These are phyloP conservation scores for Kentomonas sorsogonicus DNA, from an alignment of 208 protist genomes.

Conservation along the genomic window DNA sequence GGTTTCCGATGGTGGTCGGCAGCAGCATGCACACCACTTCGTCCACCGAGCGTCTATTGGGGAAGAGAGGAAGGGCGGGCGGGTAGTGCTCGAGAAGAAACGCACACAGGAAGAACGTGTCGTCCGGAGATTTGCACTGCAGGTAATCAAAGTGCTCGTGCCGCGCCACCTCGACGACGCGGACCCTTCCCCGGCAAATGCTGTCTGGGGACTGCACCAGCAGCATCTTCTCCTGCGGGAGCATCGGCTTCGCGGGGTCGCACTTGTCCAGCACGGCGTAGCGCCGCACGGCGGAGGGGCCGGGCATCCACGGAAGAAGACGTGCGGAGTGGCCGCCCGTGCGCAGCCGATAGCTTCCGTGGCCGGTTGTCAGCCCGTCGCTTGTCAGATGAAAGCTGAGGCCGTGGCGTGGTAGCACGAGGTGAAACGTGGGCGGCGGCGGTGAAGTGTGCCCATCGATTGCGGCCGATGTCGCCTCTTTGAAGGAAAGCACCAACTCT, in stretches of 20 bases:
- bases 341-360: neutral
- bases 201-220: neutral
- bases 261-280: neutral
- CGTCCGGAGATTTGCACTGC: neutral
- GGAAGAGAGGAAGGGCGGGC: neutral
- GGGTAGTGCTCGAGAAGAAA: neutral
- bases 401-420: too few species aligned
- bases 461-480: too few species aligned
- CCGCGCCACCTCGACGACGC: neutral
- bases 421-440: too few species aligned
- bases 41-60: neutral
- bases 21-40: neutral
- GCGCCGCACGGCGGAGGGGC: neutral
- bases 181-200: too few species aligned
- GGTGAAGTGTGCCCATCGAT: too few species aligned
- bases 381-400: too few species aligned
- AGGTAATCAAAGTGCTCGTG: slow-evolving; percentile 3
- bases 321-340: neutral
- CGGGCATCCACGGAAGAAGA: neutral
- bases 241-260: too few species aligned
- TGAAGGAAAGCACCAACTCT: too few species aligned
- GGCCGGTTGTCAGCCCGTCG: too few species aligned
- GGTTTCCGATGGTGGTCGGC: neutral
- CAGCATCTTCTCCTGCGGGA: neutral
- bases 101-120: neutral